A percentile compares a stretch with the other conserved stretches of the same genome.
Evolutionary conservation across 176 grass and related monocot species (phyloP).

Genomic region (Carex kokanica): DNA sequence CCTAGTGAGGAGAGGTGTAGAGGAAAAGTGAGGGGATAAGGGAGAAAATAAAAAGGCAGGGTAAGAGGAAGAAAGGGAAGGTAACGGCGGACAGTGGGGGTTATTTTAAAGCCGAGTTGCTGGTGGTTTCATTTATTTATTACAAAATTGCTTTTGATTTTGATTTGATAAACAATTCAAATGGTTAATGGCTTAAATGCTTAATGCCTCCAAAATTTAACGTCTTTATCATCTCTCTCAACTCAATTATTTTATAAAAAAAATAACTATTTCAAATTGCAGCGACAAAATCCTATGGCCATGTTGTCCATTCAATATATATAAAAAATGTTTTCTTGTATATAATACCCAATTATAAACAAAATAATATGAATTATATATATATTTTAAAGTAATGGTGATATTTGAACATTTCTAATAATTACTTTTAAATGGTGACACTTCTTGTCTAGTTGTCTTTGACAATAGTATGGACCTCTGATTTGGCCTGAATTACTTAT

Average conservation of each 20-base stretch:
- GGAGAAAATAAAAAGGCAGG: constrained; percentile 36
- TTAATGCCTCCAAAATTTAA: background rate
- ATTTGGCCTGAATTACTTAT: background rate
- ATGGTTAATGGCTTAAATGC: background rate
- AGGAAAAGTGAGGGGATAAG: constrained; percentile 17
- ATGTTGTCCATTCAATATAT: background rate
- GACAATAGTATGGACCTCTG: background rate
- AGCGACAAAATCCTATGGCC: background rate
- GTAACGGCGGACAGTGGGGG: background rate
- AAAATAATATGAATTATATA: background rate
- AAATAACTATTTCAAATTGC: background rate
- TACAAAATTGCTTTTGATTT: background rate
- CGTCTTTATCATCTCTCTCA: background rate
- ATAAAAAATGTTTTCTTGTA: background rate
- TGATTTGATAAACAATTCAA: background rate
- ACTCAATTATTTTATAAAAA: background rate
- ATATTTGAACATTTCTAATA: too few relatives aligned
- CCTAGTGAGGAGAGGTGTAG: background rate
- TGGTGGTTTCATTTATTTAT: constrained; percentile 12
- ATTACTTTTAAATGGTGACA: too few relatives aligned
- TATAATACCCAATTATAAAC: background rate
- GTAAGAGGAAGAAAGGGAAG: background rate
- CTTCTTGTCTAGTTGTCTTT: too few relatives aligned
- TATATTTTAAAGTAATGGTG: background rate
- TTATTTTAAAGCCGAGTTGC: constrained; percentile 12